phyloP scores from a whole-genome alignment of 2,329 filamentous ascomycete genomes.

The Dryadomyces sulphureus region DNA sequence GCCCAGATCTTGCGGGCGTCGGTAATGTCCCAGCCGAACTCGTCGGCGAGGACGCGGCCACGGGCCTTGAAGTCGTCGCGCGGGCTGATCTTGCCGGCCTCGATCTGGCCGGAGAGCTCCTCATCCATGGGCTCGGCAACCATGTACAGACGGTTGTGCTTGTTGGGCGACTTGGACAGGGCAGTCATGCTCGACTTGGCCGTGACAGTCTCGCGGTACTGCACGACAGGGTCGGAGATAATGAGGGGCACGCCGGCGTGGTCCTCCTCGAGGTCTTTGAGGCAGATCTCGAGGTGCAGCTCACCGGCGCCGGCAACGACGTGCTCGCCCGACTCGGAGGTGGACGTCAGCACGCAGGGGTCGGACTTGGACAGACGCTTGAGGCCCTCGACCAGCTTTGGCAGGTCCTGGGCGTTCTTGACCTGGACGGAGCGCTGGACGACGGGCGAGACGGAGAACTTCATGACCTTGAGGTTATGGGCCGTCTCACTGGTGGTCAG shows the following conservation, averaged over 20 bases:
- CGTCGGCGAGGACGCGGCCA: constrained; percentile 89
- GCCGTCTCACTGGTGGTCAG: constrained; percentile 93
- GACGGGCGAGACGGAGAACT: constrained; percentile 99
- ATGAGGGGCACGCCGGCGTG: constrained; percentile 96
- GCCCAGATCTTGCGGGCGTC: constrained; percentile 99
- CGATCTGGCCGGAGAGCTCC: constrained; percentile 83
- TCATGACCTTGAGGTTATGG: constrained; percentile 99
- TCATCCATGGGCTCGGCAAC: constrained; percentile 79
- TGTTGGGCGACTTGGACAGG: constrained; percentile 99
- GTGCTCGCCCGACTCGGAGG: constrained; percentile 92
- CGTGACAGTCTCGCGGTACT: constrained; percentile 87
- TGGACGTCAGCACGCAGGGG: constrained; percentile 87
- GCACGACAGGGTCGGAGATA: constrained; percentile 95
- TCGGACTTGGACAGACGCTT: constrained; percentile 99
- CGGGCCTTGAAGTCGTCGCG: constrained; percentile 99
- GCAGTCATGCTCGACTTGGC: constrained; percentile 83
- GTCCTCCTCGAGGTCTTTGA: constrained; percentile 99
- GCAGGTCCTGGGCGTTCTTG: constrained; percentile 99
- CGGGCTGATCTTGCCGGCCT: constrained; percentile 78
- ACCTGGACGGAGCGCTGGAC: constrained; percentile 97
- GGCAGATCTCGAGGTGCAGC: constrained; percentile 98
- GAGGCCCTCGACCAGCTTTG: constrained; percentile 99
- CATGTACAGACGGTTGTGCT: constrained; percentile 99
- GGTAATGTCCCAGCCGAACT: constrained; percentile 98
- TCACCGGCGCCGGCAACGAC: constrained; percentile 98